Evolutionary conservation across 2,329 filamentous ascomycete genomes (phyloP).

Genomic region (Cadophora sp.): DNA sequence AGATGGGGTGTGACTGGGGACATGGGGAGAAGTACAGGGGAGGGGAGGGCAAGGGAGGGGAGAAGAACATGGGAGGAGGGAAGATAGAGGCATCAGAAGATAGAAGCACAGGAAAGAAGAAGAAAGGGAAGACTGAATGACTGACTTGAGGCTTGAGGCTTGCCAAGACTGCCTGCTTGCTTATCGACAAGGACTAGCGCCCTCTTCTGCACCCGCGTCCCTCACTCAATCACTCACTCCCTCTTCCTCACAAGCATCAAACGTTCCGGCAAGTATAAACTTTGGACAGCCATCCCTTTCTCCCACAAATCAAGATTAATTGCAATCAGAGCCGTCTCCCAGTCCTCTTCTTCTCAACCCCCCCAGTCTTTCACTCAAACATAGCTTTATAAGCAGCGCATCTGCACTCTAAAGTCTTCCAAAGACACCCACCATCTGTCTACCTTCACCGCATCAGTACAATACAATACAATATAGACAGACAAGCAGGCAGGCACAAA

Average conservation of each 20-base stretch:
- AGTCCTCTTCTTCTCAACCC: background rate
- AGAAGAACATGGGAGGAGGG: background rate
- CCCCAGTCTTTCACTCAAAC: background rate
- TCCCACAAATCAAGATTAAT: slow-evolving; percentile 2
- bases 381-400: slow-evolving; percentile 25
- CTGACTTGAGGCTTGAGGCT: slow-evolving; percentile 1
- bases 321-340: background rate
- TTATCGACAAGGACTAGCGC: slow-evolving; percentile 33
- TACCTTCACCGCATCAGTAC: slow-evolving; percentile 8
- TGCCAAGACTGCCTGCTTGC: slow-evolving; percentile 18
- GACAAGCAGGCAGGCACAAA: background rate
- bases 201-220: background rate
- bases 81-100: background rate
- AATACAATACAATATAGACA: slow-evolving; percentile 1
- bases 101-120: too few species aligned
- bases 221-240: background rate
- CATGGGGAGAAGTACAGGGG: background rate
- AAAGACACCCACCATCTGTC: slow-evolving; percentile 26
- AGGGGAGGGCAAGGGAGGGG: background rate
- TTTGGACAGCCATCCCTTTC: slow-evolving; percentile 24
- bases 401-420: slow-evolving; percentile 12
- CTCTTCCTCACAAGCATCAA: slow-evolving; percentile 5
- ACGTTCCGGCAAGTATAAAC: slow-evolving; percentile 24
- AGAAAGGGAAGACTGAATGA: background rate
- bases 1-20: background rate